These are phyloP conservation scores for Rhodotorula taiwanensis DNA, from an alignment of 768 basidiomycete genomes.

Conservation along the genomic window DNA sequence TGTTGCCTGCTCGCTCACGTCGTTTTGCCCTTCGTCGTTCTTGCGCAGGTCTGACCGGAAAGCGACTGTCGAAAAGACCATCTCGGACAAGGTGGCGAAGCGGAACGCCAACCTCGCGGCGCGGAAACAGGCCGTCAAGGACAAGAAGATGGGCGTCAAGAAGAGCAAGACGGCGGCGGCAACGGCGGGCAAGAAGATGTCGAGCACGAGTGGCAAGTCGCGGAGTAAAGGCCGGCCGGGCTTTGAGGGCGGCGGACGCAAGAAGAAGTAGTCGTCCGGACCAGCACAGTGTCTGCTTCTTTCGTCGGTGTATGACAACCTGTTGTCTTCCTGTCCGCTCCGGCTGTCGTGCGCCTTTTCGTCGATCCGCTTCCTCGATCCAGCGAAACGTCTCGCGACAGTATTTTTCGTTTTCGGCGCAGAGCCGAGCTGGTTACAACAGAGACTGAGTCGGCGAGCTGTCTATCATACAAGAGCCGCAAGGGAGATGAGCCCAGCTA, in stretches of 20 bases:
- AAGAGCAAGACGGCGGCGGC: constrained; percentile 44
- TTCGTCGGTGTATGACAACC: background rate
- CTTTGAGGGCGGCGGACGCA: constrained; percentile 64
- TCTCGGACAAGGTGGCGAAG: constrained; percentile 85
- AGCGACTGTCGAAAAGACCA: constrained; percentile 61
- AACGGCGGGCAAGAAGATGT: constrained; percentile 33
- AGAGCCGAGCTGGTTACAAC: too few species aligned
- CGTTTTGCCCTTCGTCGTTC: too few species aligned
- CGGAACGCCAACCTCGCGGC: constrained; percentile 80
- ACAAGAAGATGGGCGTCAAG: constrained; percentile 55
- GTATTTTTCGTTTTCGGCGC: too few species aligned
- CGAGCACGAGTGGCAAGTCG: constrained; percentile 35
- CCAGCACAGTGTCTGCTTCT: background rate
- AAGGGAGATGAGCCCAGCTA: too few species aligned
- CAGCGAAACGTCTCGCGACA: too few species aligned
- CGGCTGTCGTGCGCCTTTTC: too few species aligned
- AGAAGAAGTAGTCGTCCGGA: constrained; percentile 21
- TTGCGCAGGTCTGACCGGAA: constrained; percentile 75
- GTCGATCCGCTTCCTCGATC: too few species aligned
- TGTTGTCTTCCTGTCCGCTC: too few species aligned
- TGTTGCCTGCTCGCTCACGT: background rate
- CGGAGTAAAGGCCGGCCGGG: constrained; percentile 67
- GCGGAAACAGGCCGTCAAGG: constrained; percentile 67
- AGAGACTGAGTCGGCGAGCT: too few species aligned
- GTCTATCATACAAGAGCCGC: too few species aligned